Base-by-base conservation (phyloP, 192 early-diverging fungal species). In the Podila epigama region DNA sequence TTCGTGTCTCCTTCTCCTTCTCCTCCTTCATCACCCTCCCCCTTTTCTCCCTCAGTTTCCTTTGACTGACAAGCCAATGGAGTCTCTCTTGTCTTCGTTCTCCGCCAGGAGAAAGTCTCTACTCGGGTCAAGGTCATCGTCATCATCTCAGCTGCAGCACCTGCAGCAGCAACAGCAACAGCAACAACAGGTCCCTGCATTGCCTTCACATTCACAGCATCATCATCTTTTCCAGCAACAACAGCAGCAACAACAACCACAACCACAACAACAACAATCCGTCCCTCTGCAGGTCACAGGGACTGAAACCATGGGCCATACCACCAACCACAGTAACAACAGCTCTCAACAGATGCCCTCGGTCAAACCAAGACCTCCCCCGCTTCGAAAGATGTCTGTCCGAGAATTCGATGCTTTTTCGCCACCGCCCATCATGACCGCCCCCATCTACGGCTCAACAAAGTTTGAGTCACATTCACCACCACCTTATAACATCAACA, bases 371-470 rank as follows among this genome's bases (percentile, higher is more conserved):
- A 67, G 55, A 42, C 65, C 72, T 1, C 72, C 72, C 31, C 65
- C 72, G 5, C 42, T 75, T 27, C 51, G 65, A 27, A 75, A 75
- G 65, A 75, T 75, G 31, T 54, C 72, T 32, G 65, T 68, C 32
- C 59, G 72, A 12, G 72, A 75, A 11, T 75, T 75, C 28, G 65
- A 68, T 37, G 60, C 64, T 15, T 75, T 68, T 36, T 68, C 72
- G 15, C 65, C 72, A 35, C 65, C 72, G 40, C 72, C 72, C 13
- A 58, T 75, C 51, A 60, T 66, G 59, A 75, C 72, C n/a, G 64
- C 72, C 0, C 65, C 72, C 44, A 57, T 75, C 61, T 66, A 75
- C 51, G 65, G 65, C 13, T 62, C 64, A 18, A 37, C 64, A 56
- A 75, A 66, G 64, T 75, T 75, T 16, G 42, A 40, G 22, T 31